Evolutionary conservation across 192 early-diverging fungal genomes (phyloP).

Genomic region (Endogone sp.): DNA sequence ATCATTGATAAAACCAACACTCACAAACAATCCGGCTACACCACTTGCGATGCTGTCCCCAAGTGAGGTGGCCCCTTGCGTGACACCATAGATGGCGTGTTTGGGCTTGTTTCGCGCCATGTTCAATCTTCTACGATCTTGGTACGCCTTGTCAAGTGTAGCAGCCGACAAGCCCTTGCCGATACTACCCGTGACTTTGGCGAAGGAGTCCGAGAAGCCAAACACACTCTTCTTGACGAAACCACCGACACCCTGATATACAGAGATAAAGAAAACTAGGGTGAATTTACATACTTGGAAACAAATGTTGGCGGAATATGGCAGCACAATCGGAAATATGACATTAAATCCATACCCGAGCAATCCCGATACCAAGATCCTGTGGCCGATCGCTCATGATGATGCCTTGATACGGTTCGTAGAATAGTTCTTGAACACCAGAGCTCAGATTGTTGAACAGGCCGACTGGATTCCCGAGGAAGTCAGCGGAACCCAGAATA

Average conservation of each 20-base stretch:
- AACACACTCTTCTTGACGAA: constrained; percentile 93
- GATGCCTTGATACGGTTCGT: constrained; percentile 96
- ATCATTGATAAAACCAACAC: constrained; percentile 8
- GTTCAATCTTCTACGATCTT: constrained; percentile 75
- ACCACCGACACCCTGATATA: constrained; percentile 60
- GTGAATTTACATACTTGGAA: not conserved
- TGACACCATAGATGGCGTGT: constrained; percentile 86
- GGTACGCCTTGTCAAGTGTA: constrained; percentile 89
- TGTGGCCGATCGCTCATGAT: constrained; percentile 92
- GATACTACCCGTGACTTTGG: constrained; percentile 93
- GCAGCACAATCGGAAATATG: too few relatives aligned
- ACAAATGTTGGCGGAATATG: too few relatives aligned
- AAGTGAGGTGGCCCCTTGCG: constrained; percentile 81
- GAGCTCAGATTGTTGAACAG: constrained; percentile 94
- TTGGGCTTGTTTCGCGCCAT: constrained; percentile 83
- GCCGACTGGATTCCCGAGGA: constrained; percentile 97
- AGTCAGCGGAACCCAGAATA: constrained; percentile 92
- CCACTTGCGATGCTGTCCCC: constrained; percentile 83
- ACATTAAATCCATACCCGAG: constrained; percentile 64
- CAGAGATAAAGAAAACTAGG: not conserved
- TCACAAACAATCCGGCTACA: constrained; percentile 81
- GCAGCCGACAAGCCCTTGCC: constrained; percentile 95
- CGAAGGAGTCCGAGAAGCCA: constrained; percentile 91
- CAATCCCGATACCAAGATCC: constrained; percentile 90
- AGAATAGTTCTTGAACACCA: constrained; percentile 94